These are phyloP conservation scores for Flammula alnicola DNA, from an alignment of 1,284 basidiomycete species.

Conservation along the genomic window DNA sequence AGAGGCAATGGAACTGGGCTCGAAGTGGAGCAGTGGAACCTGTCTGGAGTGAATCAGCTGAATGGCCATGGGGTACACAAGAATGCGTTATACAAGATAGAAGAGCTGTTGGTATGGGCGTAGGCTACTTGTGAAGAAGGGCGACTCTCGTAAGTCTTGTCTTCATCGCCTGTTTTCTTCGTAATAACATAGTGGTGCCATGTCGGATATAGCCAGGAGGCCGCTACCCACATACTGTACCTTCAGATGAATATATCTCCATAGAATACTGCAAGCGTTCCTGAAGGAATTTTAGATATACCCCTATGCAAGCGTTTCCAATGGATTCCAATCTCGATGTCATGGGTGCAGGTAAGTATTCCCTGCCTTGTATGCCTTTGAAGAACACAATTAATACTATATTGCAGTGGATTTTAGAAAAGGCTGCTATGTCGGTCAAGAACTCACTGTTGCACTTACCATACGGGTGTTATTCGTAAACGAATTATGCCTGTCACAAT, in stretches of 20 bases:
- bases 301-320: conserved; percentile 81
- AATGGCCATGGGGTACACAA: conserved; percentile 67
- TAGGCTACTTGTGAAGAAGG: conserved; percentile 71
- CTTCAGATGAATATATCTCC: conserved; percentile 69
- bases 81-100: conserved; percentile 65
- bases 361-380: no score
- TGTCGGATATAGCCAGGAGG: conserved; percentile 53
- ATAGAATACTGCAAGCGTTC: conserved; percentile 83
- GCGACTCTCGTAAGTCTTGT: conserved; percentile 67
- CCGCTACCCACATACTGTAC: conserved; percentile 54
- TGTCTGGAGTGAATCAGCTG: conserved; percentile 51
- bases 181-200: conserved; percentile 7
- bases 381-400: conserved; percentile 1
- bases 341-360: conserved; percentile 83
- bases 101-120: conserved; percentile 81
- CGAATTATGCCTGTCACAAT: conserved; percentile 83
- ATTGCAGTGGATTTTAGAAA: conserved; percentile 93
- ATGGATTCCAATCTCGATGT: conserved; percentile 94
- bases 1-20: conserved; percentile 58
- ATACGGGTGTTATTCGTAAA: conserved; percentile 92
- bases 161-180: conserved; percentile 1
- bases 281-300: conserved; percentile 86
- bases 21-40: conserved; percentile 73
- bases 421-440: conserved; percentile 98
- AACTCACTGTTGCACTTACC: conserved; percentile 97